Evolutionary conservation across 805 yeast species (phyloP).

Genomic region (Candida nanaspora): DNA sequence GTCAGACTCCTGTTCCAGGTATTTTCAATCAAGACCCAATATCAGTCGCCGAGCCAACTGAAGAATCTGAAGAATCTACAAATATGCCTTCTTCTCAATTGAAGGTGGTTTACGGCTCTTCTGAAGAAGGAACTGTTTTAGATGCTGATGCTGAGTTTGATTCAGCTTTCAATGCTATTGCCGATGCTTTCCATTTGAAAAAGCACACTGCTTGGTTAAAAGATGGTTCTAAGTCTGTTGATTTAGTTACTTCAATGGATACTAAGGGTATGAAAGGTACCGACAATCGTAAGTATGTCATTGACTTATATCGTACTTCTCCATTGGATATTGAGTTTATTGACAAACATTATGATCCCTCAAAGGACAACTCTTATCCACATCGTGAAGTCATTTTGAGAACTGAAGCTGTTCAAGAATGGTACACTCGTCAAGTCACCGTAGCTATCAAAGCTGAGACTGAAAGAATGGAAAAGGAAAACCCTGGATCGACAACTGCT

Average conservation of each 20-base stretch:
- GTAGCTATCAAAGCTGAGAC: slow-evolving; percentile 42
- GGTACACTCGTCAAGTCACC: slow-evolving; percentile 73
- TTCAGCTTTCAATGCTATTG: slow-evolving; percentile 48
- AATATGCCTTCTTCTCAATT: slow-evolving; percentile 36
- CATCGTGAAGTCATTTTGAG: slow-evolving; percentile 75
- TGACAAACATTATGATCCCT: slow-evolving; percentile 44
- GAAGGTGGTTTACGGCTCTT: slow-evolving; percentile 73
- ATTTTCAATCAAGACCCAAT: slow-evolving; percentile 45
- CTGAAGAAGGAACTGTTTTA: slow-evolving; percentile 50
- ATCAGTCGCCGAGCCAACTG: slow-evolving; percentile 11
- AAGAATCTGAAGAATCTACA: slow-evolving; percentile 32
- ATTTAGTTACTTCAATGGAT: slow-evolving; percentile 63
- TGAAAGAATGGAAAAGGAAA: slow-evolving; percentile 29
- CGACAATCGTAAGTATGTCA: slow-evolving; percentile 76
- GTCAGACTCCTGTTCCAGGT: slow-evolving; percentile 97
- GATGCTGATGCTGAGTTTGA: slow-evolving; percentile 46
- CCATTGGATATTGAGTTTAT: slow-evolving; percentile 79
- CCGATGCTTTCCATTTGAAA: slow-evolving; percentile 74
- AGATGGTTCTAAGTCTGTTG: slow-evolving; percentile 35
- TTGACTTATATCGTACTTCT: slow-evolving; percentile 77
- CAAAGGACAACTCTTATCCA: slow-evolving; percentile 56
- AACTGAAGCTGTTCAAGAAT: slow-evolving; percentile 82
- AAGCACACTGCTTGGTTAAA: slow-evolving; percentile 49
- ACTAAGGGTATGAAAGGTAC: slow-evolving; percentile 82
- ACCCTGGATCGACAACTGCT: slow-evolving; percentile 18